A percentile compares a stretch with the other conserved stretches of the same genome.
These are phyloP conservation scores for Acer campestre DNA, from an alignment of 345 rosid species.

Conservation along the genomic window DNA sequence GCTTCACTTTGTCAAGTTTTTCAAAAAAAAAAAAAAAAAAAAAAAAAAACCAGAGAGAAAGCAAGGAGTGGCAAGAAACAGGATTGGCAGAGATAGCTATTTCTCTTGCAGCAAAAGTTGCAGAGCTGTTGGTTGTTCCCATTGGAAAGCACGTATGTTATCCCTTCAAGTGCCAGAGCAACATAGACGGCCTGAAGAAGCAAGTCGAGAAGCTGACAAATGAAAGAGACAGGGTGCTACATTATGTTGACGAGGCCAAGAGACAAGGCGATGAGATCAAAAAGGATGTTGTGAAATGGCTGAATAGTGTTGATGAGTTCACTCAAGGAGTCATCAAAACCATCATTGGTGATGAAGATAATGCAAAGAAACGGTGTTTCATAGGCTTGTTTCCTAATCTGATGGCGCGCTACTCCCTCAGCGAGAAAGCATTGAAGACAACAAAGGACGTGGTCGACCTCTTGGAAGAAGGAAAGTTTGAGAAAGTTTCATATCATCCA, in stretches of 20 bases:
- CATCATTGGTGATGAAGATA: background rate
- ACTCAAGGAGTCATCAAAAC: background rate
- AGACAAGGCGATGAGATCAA: too few relatives aligned
- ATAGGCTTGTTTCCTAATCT: background rate
- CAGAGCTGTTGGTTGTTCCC: background rate
- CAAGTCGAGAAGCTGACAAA: too few relatives aligned
- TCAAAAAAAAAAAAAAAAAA: too few relatives aligned
- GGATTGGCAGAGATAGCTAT: background rate
- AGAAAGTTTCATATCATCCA: background rate
- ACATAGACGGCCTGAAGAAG: too few relatives aligned
- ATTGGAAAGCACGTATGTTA: background rate
- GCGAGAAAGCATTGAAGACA: background rate
- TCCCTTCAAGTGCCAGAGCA: background rate
- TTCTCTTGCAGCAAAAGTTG: background rate
- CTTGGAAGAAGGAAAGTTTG: background rate
- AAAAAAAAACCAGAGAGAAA: too few relatives aligned
- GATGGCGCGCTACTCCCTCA: background rate
- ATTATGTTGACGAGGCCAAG: too few relatives aligned
- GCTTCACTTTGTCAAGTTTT: too few relatives aligned
- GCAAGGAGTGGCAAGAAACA: too few relatives aligned
- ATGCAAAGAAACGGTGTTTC: background rate
- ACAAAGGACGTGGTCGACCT: background rate
- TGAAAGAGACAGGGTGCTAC: too few relatives aligned
- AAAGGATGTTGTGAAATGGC: too few relatives aligned
- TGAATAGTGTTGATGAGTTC: background rate